Evolutionary conservation across 2,329 filamentous ascomycete species (phyloP), one percentile per base, ranked within the genome.

Genomic region (Oidium heveae): DNA sequence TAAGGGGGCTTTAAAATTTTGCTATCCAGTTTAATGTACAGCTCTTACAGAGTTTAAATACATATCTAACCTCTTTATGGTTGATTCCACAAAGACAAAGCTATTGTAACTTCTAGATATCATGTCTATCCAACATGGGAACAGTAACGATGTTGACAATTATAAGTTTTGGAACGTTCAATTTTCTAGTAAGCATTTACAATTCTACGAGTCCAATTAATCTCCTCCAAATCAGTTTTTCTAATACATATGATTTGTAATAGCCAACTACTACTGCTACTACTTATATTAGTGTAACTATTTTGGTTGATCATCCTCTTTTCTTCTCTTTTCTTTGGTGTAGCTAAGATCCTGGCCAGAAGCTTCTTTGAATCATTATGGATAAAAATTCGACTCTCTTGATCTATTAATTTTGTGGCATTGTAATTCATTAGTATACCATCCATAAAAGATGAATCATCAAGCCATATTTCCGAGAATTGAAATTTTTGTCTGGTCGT

Each of bases 381-480:
- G 39, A 76, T 60, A 43, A 77, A 72, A 0, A 64, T 62, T 28
- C 61, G 63, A 53, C 70, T 70, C 56, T 73, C 71, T 24, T 66
- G 67, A 24, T 75, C 69, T 62, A 68, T 72, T 2, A 75, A 61
- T 12, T 62, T 59, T 3, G 66, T 64, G 5, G 67, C 65, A 57
- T 70, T 70, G 69, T 71, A 76, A 32, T 72, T 66, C 49, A 67
- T 63, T 41, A 72, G 72, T 1, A 66, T 60, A 0, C 69, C 70
- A 54, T 71, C 66, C 57, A 76, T 63, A 55, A 74, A 75, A 0
- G 78, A 79, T 5, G 73, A 72, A 12, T 69, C 70, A 20, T 76
- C 71, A 57, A 76, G 74, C 59, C 77, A 79, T 0, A 84, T 64
- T 59, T 83, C 79, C 41, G 70, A 69, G 52, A 84, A 74, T n/a